These are phyloP conservation scores for Trichoderma reesei DNA, from an alignment of 495 filamentous ascomycete species.

Conservation along the genomic window DNA sequence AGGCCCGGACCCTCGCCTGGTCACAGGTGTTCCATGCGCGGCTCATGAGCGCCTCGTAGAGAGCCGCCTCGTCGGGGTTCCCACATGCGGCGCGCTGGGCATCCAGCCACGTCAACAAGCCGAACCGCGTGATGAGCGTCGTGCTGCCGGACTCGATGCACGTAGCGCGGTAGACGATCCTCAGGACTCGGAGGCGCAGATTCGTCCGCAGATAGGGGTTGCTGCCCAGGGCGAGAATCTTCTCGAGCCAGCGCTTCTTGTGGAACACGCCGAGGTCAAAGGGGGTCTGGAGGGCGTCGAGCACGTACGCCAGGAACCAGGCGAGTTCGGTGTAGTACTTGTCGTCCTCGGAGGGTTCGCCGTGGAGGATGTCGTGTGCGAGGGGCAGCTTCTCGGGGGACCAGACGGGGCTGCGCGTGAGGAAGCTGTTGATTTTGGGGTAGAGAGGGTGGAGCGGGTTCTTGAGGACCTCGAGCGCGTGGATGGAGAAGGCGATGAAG, in stretches of 20 bases:
- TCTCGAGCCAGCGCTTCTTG: slow-evolving; percentile 68
- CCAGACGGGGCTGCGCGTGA: slow-evolving; percentile 68
- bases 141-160: slow-evolving; percentile 70
- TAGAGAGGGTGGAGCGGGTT: slow-evolving; percentile 80
- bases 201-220: slow-evolving; percentile 52
- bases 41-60: slow-evolving; percentile 48
- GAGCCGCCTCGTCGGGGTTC: slow-evolving; percentile 33
- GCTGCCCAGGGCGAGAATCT: slow-evolving; percentile 58
- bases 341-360: slow-evolving; percentile 62
- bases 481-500: slow-evolving; percentile 62
- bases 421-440: slow-evolving; percentile 73
- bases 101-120: slow-evolving; percentile 72
- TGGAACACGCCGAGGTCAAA: slow-evolving; percentile 77
- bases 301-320: slow-evolving; percentile 73
- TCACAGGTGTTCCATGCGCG: slow-evolving; percentile 64
- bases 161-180: slow-evolving; percentile 62
- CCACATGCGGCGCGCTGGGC: slow-evolving; percentile 44
- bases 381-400: slow-evolving; percentile 64
- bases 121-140: slow-evolving; percentile 75
- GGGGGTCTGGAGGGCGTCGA: slow-evolving; percentile 47
- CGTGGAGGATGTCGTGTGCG: slow-evolving; percentile 60
- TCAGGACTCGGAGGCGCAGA: slow-evolving; percentile 57
- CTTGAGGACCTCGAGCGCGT: slow-evolving; percentile 53
- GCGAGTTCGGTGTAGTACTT: slow-evolving; percentile 62
- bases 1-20: slow-evolving; percentile 51